A percentile compares a stretch with the other conserved stretches of the same genome.
phyloP scores from a whole-genome alignment of 768 basidiomycete species.

The Pulveroboletus sp. region DNA sequence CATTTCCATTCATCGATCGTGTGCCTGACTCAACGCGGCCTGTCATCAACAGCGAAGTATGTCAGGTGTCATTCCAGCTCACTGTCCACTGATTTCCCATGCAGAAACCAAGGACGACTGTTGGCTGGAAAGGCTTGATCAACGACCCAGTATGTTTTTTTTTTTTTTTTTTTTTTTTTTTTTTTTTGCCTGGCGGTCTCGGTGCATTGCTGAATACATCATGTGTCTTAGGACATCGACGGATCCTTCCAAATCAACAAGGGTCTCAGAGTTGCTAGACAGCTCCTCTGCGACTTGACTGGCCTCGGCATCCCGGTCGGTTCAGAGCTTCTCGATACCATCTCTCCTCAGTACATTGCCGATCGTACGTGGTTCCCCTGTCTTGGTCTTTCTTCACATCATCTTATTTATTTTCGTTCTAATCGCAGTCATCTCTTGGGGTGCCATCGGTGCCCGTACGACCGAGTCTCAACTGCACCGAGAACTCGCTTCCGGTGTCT shows the following conservation, averaged over 20 bases:
- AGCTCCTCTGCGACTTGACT: slow-evolving; percentile 89
- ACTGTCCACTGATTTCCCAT: slow-evolving; percentile 8
- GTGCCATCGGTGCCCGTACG: slow-evolving; percentile 94
- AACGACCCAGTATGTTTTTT: slow-evolving; percentile 62
- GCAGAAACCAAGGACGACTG: slow-evolving; percentile 94
- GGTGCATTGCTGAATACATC: not conserved
- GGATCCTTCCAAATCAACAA: slow-evolving; percentile 96
- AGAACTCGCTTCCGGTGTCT: slow-evolving; percentile 91
- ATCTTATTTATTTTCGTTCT: slow-evolving; percentile 1
- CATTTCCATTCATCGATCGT: not conserved
- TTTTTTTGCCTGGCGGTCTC: not conserved
- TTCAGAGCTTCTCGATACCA: slow-evolving; percentile 86
- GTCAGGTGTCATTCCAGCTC: not conserved
- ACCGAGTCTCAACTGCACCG: slow-evolving; percentile 97
- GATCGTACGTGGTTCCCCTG: slow-evolving; percentile 47
- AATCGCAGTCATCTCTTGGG: slow-evolving; percentile 72
- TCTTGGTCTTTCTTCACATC: not conserved
- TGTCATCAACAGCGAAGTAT: slow-evolving; percentile 35
- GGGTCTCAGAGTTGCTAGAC: slow-evolving; percentile 81
- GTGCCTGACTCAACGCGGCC: slow-evolving; percentile 33
- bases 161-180: not conserved
- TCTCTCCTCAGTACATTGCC: slow-evolving; percentile 77
- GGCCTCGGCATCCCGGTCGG: slow-evolving; percentile 89
- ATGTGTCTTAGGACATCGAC: slow-evolving; percentile 59
- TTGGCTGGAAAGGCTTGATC: slow-evolving; percentile 95